Percentiles rank a stretch among this genome's conserved stretches.
phyloP scores from a whole-genome alignment of 2,329 filamentous ascomycete genomes.

The Hypoxylon sp. region DNA sequence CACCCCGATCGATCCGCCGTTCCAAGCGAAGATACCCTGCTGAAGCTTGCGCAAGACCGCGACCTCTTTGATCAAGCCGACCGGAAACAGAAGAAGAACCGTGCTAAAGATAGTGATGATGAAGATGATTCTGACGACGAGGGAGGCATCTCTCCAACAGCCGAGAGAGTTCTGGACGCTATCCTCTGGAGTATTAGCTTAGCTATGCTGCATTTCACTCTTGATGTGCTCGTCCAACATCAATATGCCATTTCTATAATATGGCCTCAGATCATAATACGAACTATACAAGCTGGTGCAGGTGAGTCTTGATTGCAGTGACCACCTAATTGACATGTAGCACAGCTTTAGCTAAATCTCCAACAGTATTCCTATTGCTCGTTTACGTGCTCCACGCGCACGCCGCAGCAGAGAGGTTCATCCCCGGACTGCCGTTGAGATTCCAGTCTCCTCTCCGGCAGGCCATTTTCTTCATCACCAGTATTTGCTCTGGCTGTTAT shows the following conservation, averaged over 20 bases:
- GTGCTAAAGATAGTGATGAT: slow-evolving; percentile 26
- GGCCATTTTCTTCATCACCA: slow-evolving; percentile 68
- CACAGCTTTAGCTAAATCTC: neutral
- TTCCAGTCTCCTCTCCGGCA: slow-evolving; percentile 62
- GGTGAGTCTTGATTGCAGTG: slow-evolving; percentile 51
- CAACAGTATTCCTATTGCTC: slow-evolving; percentile 62
- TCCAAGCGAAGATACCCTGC: slow-evolving; percentile 71
- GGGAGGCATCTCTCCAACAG: slow-evolving; percentile 50
- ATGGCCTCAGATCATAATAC: slow-evolving; percentile 63
- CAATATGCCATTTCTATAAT: slow-evolving; percentile 76
- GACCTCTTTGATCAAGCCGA: slow-evolving; percentile 63
- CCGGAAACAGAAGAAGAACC: slow-evolving; percentile 48
- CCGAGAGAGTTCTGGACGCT: slow-evolving; percentile 64
- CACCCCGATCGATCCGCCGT: slow-evolving; percentile 74
- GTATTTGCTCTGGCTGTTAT: slow-evolving; percentile 74
- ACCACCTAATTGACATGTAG: neutral
- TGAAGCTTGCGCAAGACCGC: slow-evolving; percentile 74
- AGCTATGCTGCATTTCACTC: slow-evolving; percentile 76
- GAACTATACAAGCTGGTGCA: slow-evolving; percentile 62
- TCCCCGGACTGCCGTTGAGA: slow-evolving; percentile 58
- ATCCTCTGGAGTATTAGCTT: slow-evolving; percentile 69
- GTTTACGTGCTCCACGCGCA: slow-evolving; percentile 67
- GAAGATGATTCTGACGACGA: slow-evolving; percentile 51
- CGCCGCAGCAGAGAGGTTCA: slow-evolving; percentile 55
- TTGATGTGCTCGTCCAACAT: slow-evolving; percentile 80